Conservation (phyloP, 768 basidiomycete species). For the Pseudohyphozyma bogoriensis region DNA sequence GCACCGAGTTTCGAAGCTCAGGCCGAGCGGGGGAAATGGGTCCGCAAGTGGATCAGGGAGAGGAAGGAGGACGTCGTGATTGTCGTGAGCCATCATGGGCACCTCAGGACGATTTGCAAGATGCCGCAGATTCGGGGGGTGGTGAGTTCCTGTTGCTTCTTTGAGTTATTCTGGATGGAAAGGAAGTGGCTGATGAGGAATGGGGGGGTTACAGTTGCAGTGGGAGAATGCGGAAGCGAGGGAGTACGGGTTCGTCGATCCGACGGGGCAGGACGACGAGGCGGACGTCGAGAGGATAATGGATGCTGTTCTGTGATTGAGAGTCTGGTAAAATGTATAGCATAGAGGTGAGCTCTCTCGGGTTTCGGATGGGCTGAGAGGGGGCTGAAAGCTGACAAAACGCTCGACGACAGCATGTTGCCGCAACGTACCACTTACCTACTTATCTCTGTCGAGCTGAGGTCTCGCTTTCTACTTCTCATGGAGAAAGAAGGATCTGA, state of each 20-base stretch:
- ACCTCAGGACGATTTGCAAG: slow-evolving; percentile 16
- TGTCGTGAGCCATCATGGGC: slow-evolving; percentile 19
- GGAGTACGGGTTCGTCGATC: slow-evolving; percentile 19
- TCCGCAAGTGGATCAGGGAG: slow-evolving; percentile 1
- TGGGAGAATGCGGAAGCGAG: slow-evolving; percentile 23
- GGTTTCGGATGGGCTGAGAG: not conserved
- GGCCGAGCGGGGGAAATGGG: slow-evolving; percentile 19
- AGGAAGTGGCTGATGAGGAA: too few relatives aligned
- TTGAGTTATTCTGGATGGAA: too few relatives aligned
- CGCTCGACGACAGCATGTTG: too few relatives aligned
- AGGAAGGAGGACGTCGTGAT: slow-evolving; percentile 9
- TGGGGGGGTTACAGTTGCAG: too few relatives aligned
- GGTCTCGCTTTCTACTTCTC: not conserved
- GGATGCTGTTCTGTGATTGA: slow-evolving; percentile 2
- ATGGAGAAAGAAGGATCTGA: not conserved
- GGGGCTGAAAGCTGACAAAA: not conserved
- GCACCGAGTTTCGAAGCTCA: slow-evolving; percentile 15
- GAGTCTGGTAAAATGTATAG: not conserved
- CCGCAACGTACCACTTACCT: too few relatives aligned
- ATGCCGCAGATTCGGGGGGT: slow-evolving; percentile 5
- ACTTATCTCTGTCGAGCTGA: too few relatives aligned
- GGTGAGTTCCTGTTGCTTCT: too few relatives aligned
- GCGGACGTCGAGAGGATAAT: slow-evolving; percentile 19
- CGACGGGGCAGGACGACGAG: slow-evolving; percentile 9
- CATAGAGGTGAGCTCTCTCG: not conserved